These are phyloP conservation scores for Verticillium klebahnii DNA, from an alignment of 2,329 filamentous ascomycete genomes.

Conservation along the genomic window DNA sequence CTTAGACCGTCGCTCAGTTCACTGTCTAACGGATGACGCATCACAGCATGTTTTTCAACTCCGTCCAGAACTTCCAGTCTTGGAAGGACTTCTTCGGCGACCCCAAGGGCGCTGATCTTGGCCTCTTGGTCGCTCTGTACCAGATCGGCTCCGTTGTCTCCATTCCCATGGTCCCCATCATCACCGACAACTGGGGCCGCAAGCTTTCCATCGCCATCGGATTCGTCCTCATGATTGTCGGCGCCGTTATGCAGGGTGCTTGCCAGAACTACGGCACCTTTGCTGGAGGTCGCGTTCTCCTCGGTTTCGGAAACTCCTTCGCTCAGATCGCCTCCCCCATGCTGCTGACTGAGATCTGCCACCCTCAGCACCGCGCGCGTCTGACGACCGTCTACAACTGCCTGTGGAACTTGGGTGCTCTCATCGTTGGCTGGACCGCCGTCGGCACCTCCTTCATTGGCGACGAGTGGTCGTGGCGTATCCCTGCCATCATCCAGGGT, in stretches of 20 bases:
- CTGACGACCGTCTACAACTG: conserved; percentile 52
- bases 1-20: background rate
- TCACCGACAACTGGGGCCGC: conserved; percentile 51
- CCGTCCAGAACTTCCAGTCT: conserved; percentile 35
- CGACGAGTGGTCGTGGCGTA: conserved; percentile 48
- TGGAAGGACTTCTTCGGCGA: conserved; percentile 45
- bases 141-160: conserved; percentile 54
- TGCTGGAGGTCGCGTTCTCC: conserved; percentile 50
- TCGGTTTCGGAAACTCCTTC: conserved; percentile 53
- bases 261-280: conserved; percentile 35
- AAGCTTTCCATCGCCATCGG: conserved; percentile 49
- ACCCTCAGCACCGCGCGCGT: conserved; percentile 43
- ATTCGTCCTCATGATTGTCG: conserved; percentile 49
- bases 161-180: conserved; percentile 50
- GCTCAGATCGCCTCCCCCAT: conserved; percentile 48
- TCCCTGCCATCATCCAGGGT: conserved; percentile 43
- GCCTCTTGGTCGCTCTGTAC: conserved; percentile 54
- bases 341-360: conserved; percentile 48
- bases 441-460: conserved; percentile 42
- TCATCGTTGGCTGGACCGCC: conserved; percentile 42
- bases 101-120: conserved; percentile 37
- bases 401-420: conserved; percentile 47
- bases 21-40: conserved; percentile 4
- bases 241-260: conserved; percentile 52
- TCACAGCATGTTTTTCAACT: conserved; percentile 38